Evolutionary conservation across 129 eudicot genomes (phyloP).

Genomic region (Heracleum sosnowskyi): DNA sequence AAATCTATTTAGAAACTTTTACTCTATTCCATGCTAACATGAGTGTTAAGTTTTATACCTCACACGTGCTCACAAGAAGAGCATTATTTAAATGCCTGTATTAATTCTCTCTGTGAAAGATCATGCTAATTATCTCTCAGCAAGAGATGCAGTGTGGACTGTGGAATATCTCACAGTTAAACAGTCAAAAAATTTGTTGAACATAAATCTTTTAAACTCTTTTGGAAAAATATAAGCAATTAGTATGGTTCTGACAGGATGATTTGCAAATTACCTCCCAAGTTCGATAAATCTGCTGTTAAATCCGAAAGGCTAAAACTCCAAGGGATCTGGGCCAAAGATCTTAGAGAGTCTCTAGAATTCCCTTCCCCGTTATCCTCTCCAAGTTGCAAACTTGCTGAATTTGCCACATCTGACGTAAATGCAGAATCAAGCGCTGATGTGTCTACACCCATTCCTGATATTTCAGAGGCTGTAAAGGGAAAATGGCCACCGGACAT

Average conservation of each 20-base stretch:
- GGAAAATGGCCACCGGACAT: conserved; percentile 95
- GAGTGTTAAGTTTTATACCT: not conserved
- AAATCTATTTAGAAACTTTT: not conserved
- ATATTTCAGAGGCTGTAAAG: conserved; percentile 76
- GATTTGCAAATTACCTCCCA: conserved; percentile 59
- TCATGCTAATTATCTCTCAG: not conserved
- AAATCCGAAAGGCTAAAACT: conserved; percentile 90
- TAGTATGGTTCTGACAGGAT: not conserved
- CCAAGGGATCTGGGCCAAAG: conserved; percentile 83
- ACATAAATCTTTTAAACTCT: not conserved
- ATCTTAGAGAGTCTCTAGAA: conserved; percentile 56
- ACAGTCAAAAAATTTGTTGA: not conserved
- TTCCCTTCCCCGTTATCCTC: conserved; percentile 69
- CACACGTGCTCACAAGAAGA: not conserved
- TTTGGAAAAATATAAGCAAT: not conserved
- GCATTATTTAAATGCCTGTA: not conserved
- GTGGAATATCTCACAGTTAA: not conserved
- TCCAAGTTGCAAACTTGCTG: conserved; percentile 70
- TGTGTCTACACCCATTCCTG: conserved; percentile 85
- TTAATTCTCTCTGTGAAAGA: not conserved
- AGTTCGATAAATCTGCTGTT: conserved; percentile 86
- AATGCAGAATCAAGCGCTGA: conserved; percentile 83
- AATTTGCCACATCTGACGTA: conserved; percentile 80
- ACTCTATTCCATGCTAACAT: not conserved
- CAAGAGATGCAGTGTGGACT: not conserved